Evolutionary conservation across 2,329 filamentous ascomycete species (phyloP).

Genomic region (Aureobasidium lini): DNA sequence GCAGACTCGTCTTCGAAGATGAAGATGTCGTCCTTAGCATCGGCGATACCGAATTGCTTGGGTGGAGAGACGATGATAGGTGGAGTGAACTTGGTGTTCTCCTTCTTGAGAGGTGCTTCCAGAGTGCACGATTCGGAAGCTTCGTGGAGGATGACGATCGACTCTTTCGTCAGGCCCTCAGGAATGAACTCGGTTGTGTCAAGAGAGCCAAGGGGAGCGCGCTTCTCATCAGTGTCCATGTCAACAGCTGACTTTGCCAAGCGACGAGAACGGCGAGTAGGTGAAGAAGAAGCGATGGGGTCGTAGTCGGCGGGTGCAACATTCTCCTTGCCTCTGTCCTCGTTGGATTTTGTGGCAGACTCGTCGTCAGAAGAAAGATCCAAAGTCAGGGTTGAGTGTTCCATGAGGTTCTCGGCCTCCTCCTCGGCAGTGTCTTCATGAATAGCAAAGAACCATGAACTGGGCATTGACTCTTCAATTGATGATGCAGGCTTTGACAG

Average conservation of each 20-base stretch:
- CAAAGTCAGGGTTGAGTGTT: slow-evolving; percentile 78
- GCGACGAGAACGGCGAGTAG: neutral
- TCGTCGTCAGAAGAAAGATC: slow-evolving; percentile 90
- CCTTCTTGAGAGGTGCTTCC: neutral
- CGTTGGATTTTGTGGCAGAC: slow-evolving; percentile 48
- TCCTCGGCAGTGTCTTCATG: slow-evolving; percentile 87
- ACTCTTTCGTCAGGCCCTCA: slow-evolving; percentile 26
- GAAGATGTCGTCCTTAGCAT: neutral
- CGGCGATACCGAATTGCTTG: neutral
- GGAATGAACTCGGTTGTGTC: slow-evolving; percentile 29
- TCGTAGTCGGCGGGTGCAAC: slow-evolving; percentile 58
- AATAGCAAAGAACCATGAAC: slow-evolving; percentile 83
- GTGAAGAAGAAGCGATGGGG: neutral
- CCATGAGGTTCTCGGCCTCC: slow-evolving; percentile 84
- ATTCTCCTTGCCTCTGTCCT: slow-evolving; percentile 79
- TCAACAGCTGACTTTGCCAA: slow-evolving; percentile 16
- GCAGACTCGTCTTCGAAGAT: slow-evolving; percentile 11
- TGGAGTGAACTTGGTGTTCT: neutral
- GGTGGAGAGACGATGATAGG: neutral
- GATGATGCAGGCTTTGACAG: slow-evolving; percentile 36
- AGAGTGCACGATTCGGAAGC: slow-evolving; percentile 12
- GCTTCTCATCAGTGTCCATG: slow-evolving; percentile 27
- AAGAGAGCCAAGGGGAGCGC: slow-evolving; percentile 28
- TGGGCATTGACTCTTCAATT: slow-evolving; percentile 51
- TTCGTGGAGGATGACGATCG: slow-evolving; percentile 23